phyloP scores from a whole-genome alignment of 257 asterid species.

The Schizonepeta tenuifolia region DNA sequence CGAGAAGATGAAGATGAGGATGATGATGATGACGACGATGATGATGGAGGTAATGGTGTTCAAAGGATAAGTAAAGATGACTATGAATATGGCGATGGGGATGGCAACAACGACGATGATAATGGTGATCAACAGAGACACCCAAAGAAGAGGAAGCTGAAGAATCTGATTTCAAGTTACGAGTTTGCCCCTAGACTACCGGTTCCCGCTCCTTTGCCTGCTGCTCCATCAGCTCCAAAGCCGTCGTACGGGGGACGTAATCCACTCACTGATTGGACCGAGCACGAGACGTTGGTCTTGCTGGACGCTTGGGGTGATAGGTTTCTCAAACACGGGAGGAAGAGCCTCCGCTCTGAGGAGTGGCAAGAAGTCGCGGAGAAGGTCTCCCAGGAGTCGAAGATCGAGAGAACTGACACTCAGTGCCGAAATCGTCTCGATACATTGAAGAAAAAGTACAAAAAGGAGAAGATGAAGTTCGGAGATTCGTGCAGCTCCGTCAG shows the following conservation, averaged over 20 bases:
- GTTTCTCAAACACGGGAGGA: slow-evolving; percentile 82
- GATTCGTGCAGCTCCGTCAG: slow-evolving; percentile 37
- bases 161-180: slow-evolving; percentile 60
- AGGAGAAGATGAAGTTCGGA: slow-evolving; percentile 69
- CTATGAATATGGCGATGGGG: slow-evolving; percentile 41
- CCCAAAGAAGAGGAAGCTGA: slow-evolving; percentile 52
- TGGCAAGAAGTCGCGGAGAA: slow-evolving; percentile 93
- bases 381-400: slow-evolving; percentile 69
- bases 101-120: slow-evolving; percentile 32
- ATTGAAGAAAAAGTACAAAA: slow-evolving; percentile 88
- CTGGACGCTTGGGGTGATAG: slow-evolving; percentile 90
- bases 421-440: slow-evolving; percentile 93
- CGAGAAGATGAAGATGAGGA: slow-evolving; percentile 52
- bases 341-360: slow-evolving; percentile 89
- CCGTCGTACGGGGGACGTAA: slow-evolving; percentile 71
- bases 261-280: slow-evolving; percentile 91
- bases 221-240: slow-evolving; percentile 45
- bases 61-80: slow-evolving; percentile 48
- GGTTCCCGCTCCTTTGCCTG: slow-evolving; percentile 52
- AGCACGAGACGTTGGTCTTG: slow-evolving; percentile 69
- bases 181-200: slow-evolving; percentile 90
- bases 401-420: slow-evolving; percentile 84
- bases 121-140: slow-evolving; percentile 45
- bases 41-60: slow-evolving; percentile 50
- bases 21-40: slow-evolving; percentile 52